Evolutionary conservation across 805 yeast species (phyloP).

Genomic region (Nakazawaea molendinolei): DNA sequence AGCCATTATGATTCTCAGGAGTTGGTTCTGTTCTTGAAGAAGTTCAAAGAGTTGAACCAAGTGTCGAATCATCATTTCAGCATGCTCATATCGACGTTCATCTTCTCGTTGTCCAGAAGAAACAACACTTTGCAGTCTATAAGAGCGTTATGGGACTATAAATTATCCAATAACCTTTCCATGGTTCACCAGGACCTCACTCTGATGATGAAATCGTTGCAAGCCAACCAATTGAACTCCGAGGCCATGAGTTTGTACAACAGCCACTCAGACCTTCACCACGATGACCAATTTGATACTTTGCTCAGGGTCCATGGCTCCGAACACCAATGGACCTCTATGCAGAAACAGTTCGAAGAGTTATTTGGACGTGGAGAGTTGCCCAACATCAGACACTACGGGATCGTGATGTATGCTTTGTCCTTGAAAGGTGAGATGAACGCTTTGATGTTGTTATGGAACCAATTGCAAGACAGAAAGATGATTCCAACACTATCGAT

Average conservation of each 20-base stretch:
- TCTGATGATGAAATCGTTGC: conserved; percentile 14
- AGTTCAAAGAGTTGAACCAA: conserved; percentile 2
- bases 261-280: conserved; percentile 32
- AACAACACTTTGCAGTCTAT: background rate
- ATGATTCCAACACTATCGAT: conserved; percentile 40
- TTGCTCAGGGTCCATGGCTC: conserved; percentile 40
- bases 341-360: conserved; percentile 52
- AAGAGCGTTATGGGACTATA: conserved; percentile 4
- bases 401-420: conserved; percentile 54
- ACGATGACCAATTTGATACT: conserved; percentile 40
- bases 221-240: conserved; percentile 16
- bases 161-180: background rate
- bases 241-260: conserved; percentile 30
- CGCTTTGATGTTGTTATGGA: conserved; percentile 43
- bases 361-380: conserved; percentile 46
- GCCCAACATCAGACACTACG: conserved; percentile 42
- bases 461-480: conserved; percentile 37
- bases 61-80: conserved; percentile 11
- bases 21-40: conserved; percentile 1
- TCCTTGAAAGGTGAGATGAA: conserved; percentile 41
- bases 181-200: conserved; percentile 9
- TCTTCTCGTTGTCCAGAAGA: conserved; percentile 3
- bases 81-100: conserved; percentile 8
- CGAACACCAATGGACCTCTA: conserved; percentile 42
- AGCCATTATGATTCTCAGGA: background rate